Percentiles rank a stretch among this genome's conserved stretches.
Evolutionary conservation across 2,329 filamentous ascomycete genomes (phyloP).

Genomic region (Epichloe aotearoae): DNA sequence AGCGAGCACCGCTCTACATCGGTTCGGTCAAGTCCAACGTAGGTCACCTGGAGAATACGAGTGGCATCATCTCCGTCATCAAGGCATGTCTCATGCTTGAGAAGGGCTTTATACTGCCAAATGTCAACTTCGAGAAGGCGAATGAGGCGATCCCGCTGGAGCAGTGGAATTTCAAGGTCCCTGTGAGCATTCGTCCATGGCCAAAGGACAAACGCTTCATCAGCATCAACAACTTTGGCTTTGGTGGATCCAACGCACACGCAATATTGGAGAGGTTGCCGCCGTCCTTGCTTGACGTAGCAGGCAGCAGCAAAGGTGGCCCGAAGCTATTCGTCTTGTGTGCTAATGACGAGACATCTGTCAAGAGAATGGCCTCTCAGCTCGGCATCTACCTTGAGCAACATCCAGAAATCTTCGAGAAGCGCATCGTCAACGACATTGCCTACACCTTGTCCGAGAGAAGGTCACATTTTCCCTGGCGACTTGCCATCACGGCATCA

Average conservation of each 20-base stretch:
- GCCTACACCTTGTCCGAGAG: conserved; percentile 35
- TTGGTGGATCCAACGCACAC: conserved; percentile 32
- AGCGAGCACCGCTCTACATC: conserved; percentile 27
- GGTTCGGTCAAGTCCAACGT: conserved; percentile 38
- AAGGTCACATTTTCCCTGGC: conserved; percentile 29
- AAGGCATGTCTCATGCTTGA: conserved; percentile 38
- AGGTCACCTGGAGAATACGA: conserved; percentile 37
- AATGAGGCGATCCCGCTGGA: conserved; percentile 36
- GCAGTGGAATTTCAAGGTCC: conserved; percentile 35
- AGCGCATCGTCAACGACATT: conserved; percentile 29
- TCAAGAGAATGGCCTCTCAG: conserved; percentile 15
- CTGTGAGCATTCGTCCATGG: conserved; percentile 32
- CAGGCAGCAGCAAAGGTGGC: neutral
- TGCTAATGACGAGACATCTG: conserved; percentile 23
- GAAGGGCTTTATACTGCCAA: conserved; percentile 34
- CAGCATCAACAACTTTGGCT: conserved; percentile 36
- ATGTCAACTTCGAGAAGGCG: conserved; percentile 34
- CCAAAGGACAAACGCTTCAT: conserved; percentile 34
- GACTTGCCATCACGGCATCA: conserved; percentile 28
- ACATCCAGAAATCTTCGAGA: conserved; percentile 27
- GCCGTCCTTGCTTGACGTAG: neutral
- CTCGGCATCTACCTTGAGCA: conserved; percentile 28
- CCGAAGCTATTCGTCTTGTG: conserved; percentile 29
- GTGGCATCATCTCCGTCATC: conserved; percentile 35
- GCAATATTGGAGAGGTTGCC: conserved; percentile 20